A percentile compares a stretch with the other conserved stretches of the same genome.
These are phyloP conservation scores for Diplotaxis tenuifolia DNA, from an alignment of 345 rosid species.

Conservation along the genomic window DNA sequence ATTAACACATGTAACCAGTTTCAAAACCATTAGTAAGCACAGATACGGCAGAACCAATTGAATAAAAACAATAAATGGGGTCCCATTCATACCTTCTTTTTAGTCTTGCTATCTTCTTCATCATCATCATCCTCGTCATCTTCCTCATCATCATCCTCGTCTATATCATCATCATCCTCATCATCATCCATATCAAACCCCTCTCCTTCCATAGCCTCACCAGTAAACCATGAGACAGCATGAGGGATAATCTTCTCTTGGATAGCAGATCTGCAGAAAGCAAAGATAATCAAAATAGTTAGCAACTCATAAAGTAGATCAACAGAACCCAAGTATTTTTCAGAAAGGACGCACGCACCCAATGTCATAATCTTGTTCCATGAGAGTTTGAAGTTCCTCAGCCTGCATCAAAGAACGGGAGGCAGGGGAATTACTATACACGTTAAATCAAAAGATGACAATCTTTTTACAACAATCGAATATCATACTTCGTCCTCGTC, in stretches of 20 bases:
- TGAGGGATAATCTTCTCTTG: constrained; percentile 81
- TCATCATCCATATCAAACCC: constrained; percentile 54
- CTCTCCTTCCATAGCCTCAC: constrained; percentile 72
- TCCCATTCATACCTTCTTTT: constrained; percentile 50
- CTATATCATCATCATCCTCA: constrained; percentile 35
- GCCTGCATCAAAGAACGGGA: constrained; percentile 48
- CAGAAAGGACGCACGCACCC: constrained; percentile 54
- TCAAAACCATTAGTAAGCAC: constrained; percentile 19
- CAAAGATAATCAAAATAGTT: background rate
- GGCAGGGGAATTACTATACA: constrained; percentile 5
- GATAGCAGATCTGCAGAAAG: constrained; percentile 62
- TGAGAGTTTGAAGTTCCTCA: constrained; percentile 81
- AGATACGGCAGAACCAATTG: background rate
- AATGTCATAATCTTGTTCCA: constrained; percentile 93
- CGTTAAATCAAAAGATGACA: background rate
- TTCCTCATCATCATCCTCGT: constrained; percentile 39
- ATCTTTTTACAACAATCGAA: background rate
- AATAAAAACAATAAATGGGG: background rate
- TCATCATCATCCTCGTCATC: constrained; percentile 44
- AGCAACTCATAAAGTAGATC: background rate
- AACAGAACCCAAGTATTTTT: background rate
- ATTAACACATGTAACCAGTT: too few species aligned
- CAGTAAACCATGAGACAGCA: constrained; percentile 91
- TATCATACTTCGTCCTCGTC: constrained; percentile 72
- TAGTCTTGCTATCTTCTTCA: constrained; percentile 47